Base-by-base conservation (phyloP, 306 rosid species). In the Ormosia emarginata region DNA sequence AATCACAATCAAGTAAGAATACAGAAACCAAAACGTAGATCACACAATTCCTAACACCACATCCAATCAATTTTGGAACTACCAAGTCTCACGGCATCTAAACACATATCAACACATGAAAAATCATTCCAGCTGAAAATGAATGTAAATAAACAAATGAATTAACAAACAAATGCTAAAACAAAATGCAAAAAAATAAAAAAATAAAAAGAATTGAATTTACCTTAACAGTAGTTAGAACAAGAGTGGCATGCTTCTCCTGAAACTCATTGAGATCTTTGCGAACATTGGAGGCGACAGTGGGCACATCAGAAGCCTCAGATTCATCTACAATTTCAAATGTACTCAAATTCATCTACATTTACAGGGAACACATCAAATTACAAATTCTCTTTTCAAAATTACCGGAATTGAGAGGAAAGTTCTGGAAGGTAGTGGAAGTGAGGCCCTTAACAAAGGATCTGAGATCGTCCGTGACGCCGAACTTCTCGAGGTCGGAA, bases 261-360 rank as follows among this genome's bases (percentile, higher is more conserved):
- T 96, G 99, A 91, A 97, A 96, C 82, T 92, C 98, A 59, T 90
- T 91, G 81, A 93, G 98, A 91, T 96, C 99, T 83, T 92, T 93
- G 32, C 99, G 82, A 66, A 96, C 95, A 86, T 96, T 96, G 75
- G 97, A 87, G 12, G 78, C 86, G 73, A 90, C 85, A 33, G 93
- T 78, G 1, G 91, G 63, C 56, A 71, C 89, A 71, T 93, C 94
- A 57, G 90, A 90, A 59, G 64, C 90, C 85, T 89, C 94, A 33
- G 90, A 36, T 71, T 82, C 98, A 82, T 93, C 99, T 96, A 63
- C 89, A 87, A 82, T 75, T 59, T 32, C 74, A 77, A 53, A 39
- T 32, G 13, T 40, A 76, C 56, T 37, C 6, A 37, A 6, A 37
- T 37, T 49, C 55, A 13, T 49, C 97, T 90, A 70, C 85, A 87